Percentiles rank a stretch among this genome's conserved stretches.
Evolutionary conservation across 176 grass and related monocot species (phyloP).

Genomic region (Oryza punctata): DNA sequence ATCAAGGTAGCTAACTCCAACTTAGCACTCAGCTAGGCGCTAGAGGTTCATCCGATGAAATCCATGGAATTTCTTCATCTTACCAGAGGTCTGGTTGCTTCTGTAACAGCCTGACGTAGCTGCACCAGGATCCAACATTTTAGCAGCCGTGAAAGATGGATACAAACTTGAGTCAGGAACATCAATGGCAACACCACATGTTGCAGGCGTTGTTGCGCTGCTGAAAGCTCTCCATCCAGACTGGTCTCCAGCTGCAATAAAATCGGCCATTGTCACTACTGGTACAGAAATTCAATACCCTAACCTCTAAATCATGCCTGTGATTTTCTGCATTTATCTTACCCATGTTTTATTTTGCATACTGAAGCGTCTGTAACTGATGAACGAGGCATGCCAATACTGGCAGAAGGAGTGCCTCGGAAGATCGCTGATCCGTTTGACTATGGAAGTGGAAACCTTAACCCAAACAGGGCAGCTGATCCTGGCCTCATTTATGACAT

Average conservation of each 20-base stretch:
- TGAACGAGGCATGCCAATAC: constrained; percentile 27
- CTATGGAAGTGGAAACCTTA: constrained; percentile 31
- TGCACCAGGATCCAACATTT: constrained; percentile 40
- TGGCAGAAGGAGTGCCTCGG: constrained; percentile 18
- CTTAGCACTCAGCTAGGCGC: too few species aligned
- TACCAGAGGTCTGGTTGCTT: not conserved
- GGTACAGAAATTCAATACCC: constrained; percentile 1
- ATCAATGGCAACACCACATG: constrained; percentile 44
- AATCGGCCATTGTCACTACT: constrained; percentile 44
- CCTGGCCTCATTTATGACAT: constrained; percentile 44
- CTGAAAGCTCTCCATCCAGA: constrained; percentile 39
- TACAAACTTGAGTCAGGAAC: constrained; percentile 7
- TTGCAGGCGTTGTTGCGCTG: constrained; percentile 1
- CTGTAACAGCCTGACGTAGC: constrained; percentile 30
- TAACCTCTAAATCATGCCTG: not conserved
- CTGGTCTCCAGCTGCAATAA: constrained; percentile 41
- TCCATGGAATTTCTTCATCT: not conserved
- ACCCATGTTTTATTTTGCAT: not conserved
- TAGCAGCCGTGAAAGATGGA: constrained; percentile 11
- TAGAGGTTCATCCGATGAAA: too few species aligned
- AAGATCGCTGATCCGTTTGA: constrained; percentile 49
- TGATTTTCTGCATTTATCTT: not conserved
- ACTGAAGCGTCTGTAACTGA: constrained; percentile 29
- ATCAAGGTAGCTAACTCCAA: constrained; percentile 11
- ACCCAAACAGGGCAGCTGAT: constrained; percentile 20